Evolutionary conservation across 2,329 filamentous ascomycete genomes (phyloP), one percentile per base, ranked within the genome.

Genomic region (Aspergillus fumigatiaffinis): DNA sequence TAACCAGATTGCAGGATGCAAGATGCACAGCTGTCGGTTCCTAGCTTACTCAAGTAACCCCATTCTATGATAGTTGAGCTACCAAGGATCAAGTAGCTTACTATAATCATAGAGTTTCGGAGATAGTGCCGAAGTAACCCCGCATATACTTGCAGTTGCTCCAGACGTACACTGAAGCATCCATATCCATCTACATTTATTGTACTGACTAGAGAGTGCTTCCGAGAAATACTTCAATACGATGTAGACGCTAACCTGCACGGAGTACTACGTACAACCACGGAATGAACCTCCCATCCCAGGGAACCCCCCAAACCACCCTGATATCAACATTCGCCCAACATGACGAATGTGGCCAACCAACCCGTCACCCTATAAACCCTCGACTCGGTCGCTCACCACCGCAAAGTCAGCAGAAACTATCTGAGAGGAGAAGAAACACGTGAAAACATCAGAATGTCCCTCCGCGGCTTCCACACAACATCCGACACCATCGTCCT

Each of bases 401-500:
- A 26, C 1, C 44, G 2, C 17, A 23, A 21, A 1, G 5, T 17
- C 32, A 6, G 1, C 12, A 35, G 32, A 47, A 9, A 23, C 10
- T 2, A 47, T 23, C 12, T 3, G 2, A 26, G n/a, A n/a, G n/a
- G n/a, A n/a, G n/a, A 25, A 5, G 21, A 14, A 26, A 47, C 7
- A 3, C 44, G 3, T 2, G 8, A 14, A 46, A 3, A 26, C 1
- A 17, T 12, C 44, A 26, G 14, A 47, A 47, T 47, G 44, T 21
- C 44, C n/a, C 44, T 47, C 44, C 44, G 44, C 21, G 44, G 44
- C n/a, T 59, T 61, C 51, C 54, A 61, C 32, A 59, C 12, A 12
- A 53, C 50, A 46, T 54, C 57, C 8, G 38, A 51, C 46, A 55
- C 54, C 25, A 61, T 61, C 49, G 53, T 50, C 25, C 41, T 61